phyloP scores from a whole-genome alignment of 139 green algal genomes.

The Eudorina sp. region DNA sequence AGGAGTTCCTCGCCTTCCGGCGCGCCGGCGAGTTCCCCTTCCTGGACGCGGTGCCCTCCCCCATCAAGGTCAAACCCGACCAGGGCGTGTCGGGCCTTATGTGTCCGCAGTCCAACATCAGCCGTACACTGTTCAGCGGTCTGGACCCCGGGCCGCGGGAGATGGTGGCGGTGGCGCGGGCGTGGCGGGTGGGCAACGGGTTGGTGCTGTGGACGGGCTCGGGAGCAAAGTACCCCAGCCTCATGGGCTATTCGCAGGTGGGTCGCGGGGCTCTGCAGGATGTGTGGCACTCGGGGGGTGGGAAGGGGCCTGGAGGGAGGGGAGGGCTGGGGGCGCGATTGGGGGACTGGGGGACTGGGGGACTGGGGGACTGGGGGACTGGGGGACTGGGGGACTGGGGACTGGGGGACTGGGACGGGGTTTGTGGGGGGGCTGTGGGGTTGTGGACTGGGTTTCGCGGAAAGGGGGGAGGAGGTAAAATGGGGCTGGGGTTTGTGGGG shows the following conservation, averaged over 20 bases:
- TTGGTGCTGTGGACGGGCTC: slow-evolving; percentile 4
- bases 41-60: neutral
- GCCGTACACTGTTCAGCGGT: neutral
- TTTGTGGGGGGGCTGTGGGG: no score
- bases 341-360: no score
- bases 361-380: no score
- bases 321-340: no score
- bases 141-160: neutral
- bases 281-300: no score
- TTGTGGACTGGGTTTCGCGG: no score
- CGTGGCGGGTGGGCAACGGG: neutral
- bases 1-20: neutral
- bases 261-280: no score
- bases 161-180: neutral
- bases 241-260: slow-evolving; percentile 28
- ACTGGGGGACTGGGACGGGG: no score
- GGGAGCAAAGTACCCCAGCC: neutral
- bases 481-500: no score
- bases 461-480: no score
- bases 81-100: neutral
- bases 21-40: neutral
- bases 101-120: neutral
- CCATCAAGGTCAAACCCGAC: neutral
- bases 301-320: no score
- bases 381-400: no score